Evolutionary conservation across 2,329 filamentous ascomycete genomes (phyloP), one percentile per base, ranked within the genome.

Genomic region (Dryadomyces quercus-mongolicae): DNA sequence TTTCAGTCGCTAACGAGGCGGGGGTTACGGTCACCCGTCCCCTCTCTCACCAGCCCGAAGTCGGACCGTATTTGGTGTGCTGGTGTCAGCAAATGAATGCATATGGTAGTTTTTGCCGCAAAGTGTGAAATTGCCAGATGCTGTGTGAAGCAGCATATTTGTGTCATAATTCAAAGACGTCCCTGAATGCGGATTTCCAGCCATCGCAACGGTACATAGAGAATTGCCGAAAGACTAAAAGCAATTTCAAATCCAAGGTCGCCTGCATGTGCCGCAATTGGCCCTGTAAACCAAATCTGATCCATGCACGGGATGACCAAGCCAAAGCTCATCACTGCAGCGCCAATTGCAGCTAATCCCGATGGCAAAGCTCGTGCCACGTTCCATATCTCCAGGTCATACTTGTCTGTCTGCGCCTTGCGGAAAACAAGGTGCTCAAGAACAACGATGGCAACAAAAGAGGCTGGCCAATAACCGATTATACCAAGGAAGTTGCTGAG

Each of bases 181-280:
- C 36, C 36, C 8, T 16, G 10, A 5, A 40, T 12, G 10, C 15
- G 10, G 15, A 40, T n/a, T 62, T 73, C 69, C 1, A 68, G 34
- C 60, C 61, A 64, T 49, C 69, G 63, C 40, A 73, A 58, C 3
- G 71, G 71, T 21, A 70, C 57, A 57, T 75, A 75, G 21, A 69
- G 62, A 16, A 73, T n/a, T 1, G 61, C 66, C 1, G 70, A 68
- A 18, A 72, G 60, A 4, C 71, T 59, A 57, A 74, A 71, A 13
- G 71, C 71, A 53, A 70, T 56, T 57, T 73, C 71, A 53, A 75
- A 74, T 2, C 72, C 72, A 42, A 75, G 65, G 58, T 75, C 72
- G 3, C 72, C 72, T 13, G 72, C 70, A 7, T 60, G 66, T 57
- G 62, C 55, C 3, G 71, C 72, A 48, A 75, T 67, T 3, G 72